A percentile compares a stretch with the other conserved stretches of the same genome.
Conservation (phyloP, 1,284 basidiomycete genomes). For the Cryptococcus sp. region DNA sequence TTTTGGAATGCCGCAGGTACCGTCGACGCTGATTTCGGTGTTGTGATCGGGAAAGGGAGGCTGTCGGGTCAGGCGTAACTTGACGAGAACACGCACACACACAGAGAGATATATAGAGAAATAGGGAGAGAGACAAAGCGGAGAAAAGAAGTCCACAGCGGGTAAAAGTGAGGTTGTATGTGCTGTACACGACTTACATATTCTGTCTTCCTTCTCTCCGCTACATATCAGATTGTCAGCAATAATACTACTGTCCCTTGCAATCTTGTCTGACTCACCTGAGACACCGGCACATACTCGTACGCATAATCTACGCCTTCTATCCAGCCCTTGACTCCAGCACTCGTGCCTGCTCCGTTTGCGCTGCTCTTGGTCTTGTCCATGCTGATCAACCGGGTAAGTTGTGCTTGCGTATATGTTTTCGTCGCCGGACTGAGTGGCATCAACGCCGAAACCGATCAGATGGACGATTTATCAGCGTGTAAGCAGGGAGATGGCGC, state of each 20-base stretch:
- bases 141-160: conserved; percentile 3
- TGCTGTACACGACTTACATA: conserved; percentile 28
- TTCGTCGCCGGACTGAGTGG: no score
- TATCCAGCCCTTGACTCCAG: conserved; percentile 22
- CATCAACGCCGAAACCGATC: no score
- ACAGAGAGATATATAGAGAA: not conserved
- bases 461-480: no score
- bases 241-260: not conserved
- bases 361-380: conserved; percentile 1
- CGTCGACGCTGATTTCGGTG: no score
- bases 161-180: conserved; percentile 7
- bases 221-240: conserved; percentile 7
- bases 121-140: conserved; percentile 3
- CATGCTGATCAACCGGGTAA: not conserved
- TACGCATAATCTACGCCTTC: conserved; percentile 46
- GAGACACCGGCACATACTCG: conserved; percentile 47
- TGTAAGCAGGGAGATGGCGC: no score
- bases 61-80: no score
- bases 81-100: no score
- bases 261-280: conserved; percentile 32
- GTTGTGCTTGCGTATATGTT: no score
- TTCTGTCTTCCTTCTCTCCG: conserved; percentile 34
- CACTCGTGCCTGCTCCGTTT: not conserved
- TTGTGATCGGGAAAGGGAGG: no score
- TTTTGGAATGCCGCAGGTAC: no score